Percentiles rank a stretch among this genome's conserved stretches.
Conservation (phyloP, 768 basidiomycete genomes). For the Leccinum rimulosum region DNA sequence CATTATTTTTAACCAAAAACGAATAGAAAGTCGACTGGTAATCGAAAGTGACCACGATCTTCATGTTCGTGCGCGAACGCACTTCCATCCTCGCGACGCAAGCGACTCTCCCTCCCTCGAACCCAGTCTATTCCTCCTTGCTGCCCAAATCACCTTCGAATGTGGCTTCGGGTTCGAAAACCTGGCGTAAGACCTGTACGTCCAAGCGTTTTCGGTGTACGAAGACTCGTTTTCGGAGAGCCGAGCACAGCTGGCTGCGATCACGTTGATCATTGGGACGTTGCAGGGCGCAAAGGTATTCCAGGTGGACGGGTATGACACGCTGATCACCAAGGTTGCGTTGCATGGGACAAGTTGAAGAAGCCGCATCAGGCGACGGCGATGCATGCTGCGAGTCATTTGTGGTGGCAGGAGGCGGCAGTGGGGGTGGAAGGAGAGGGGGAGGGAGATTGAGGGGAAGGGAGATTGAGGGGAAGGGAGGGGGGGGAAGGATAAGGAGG, state of each 20-base stretch:
- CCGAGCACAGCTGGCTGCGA: conserved; percentile 92
- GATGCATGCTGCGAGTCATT: too few relatives aligned
- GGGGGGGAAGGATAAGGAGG: conserved; percentile 32
- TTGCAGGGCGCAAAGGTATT: conserved; percentile 50
- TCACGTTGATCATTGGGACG: conserved; percentile 76
- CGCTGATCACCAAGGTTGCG: conserved; percentile 96
- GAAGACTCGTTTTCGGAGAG: conserved; percentile 97
- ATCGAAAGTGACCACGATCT: too few relatives aligned
- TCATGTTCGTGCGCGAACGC: too few relatives aligned
- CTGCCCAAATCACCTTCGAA: too few relatives aligned
- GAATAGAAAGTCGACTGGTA: too few relatives aligned
- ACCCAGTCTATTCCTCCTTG: too few relatives aligned
- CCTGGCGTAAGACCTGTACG: too few relatives aligned
- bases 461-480: conserved; percentile 6
- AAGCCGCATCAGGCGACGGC: conserved; percentile 96
- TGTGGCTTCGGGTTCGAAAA: too few relatives aligned
- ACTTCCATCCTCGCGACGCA: too few relatives aligned
- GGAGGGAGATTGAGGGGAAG: too few relatives aligned
- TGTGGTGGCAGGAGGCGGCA: conserved; percentile 35
- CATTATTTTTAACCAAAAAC: too few relatives aligned
- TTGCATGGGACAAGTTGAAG: conserved; percentile 93
- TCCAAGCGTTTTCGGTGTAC: conserved; percentile 1
- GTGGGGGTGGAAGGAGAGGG: conserved; percentile 33
- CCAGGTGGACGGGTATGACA: conserved; percentile 93
- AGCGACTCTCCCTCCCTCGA: too few relatives aligned